Base-by-base conservation (phyloP, 2,329 filamentous ascomycete species). In the Hypoxylon sp. region DNA sequence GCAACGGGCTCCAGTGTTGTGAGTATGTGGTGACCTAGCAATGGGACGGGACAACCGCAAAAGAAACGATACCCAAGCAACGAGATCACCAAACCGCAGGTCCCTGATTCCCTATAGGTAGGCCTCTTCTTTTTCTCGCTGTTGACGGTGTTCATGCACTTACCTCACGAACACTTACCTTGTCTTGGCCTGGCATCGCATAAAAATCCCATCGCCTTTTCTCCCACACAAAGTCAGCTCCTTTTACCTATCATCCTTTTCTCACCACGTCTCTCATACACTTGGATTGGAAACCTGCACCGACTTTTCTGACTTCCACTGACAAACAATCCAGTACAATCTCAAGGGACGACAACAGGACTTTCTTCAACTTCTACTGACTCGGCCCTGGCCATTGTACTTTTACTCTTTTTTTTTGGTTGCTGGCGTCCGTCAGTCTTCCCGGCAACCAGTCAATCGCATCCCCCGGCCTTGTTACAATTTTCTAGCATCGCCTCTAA, bases 231-330 rank as follows among this genome's bases (percentile, higher is more conserved):
- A 65, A 68, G 59, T 60, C 70, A 73, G 72, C 70, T 74, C 69
- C 69, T 74, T 73, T 69, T 70, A 44, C 40, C 40, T 31, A 72
- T 68, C 66, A 68, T 50, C 42, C 55, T 54, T 67, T 63, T 63
- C 55, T 64, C 54, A 68, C 60, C 64, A 68, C 60, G 59, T 59
- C 54, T 62, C 42, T 53, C 49, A 53, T 37, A 33, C 25, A 33
- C 25, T 13, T 44, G 25, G 25, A 27, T 27, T 27, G 25, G 25
- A 48, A 22, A 31, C 50, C 55, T 49, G 17, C 14, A 33, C 17
- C 37, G 37, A 42, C 40, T 8, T 42, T 40, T 40, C 37, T 20
- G 6, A 44, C 40, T 35, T 20, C 22, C 42, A 51, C 64, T 59
- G 49, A 67, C 17, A 57, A 63, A n/a, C 35, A 48, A n/a, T 31